These are phyloP conservation scores for Viola odorata DNA, from an alignment of 345 rosid species.

Conservation along the genomic window DNA sequence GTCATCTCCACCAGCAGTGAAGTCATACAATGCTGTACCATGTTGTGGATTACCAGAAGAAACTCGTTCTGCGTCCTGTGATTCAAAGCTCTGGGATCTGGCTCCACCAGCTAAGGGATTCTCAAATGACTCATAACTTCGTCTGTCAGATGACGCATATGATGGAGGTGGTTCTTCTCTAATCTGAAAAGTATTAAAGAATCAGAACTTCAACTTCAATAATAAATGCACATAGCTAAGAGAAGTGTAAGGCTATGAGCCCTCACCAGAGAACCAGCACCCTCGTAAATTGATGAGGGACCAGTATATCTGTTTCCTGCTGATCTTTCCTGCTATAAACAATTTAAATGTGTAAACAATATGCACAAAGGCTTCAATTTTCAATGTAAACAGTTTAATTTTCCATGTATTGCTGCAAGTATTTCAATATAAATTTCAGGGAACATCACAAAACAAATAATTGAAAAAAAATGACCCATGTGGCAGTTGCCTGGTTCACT, in stretches of 20 bases:
- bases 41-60: slow-evolving; percentile 59
- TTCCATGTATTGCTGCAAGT: no score
- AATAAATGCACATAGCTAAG: neutral
- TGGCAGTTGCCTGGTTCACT: no score
- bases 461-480: no score
- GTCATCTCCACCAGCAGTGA: slow-evolving; percentile 98
- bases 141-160: slow-evolving; percentile 56
- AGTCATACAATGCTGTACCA: slow-evolving; percentile 91
- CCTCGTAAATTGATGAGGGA: slow-evolving; percentile 53
- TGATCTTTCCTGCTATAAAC: slow-evolving; percentile 50
- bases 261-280: slow-evolving; percentile 67
- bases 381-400: no score
- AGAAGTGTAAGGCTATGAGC: slow-evolving; percentile 11
- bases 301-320: slow-evolving; percentile 48
- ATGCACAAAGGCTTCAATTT: no score
- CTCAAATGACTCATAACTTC: slow-evolving; percentile 62
- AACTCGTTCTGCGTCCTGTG: slow-evolving; percentile 50
- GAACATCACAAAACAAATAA: no score
- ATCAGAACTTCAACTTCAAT: slow-evolving; percentile 11
- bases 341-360: neutral
- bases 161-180: slow-evolving; percentile 87
- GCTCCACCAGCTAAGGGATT: slow-evolving; percentile 57
- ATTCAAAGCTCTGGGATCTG: slow-evolving; percentile 56
- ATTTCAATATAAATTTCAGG: no score
- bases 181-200: slow-evolving; percentile 37